Evolutionary conservation across 495 filamentous ascomycete genomes (phyloP), one percentile per base, ranked within the genome.

Genomic region (Penicillium crystallinum): DNA sequence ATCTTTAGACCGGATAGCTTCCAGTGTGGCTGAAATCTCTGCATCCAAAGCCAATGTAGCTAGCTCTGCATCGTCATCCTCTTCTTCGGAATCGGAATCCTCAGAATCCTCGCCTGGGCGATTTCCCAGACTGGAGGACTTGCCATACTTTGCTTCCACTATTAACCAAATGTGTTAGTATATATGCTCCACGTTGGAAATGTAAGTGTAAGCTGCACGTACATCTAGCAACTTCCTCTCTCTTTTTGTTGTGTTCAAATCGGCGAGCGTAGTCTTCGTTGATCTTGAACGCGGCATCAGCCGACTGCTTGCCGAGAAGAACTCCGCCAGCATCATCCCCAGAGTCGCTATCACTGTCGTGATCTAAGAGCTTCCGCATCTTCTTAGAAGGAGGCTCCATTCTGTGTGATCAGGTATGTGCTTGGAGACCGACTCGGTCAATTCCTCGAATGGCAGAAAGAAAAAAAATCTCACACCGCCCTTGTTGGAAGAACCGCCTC

Each of bases 201-300:
- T 35, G 36, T 22, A 18, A 9, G 4, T 27, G 44, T 46, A 53
- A 30, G 46, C 15, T 17, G n/a, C 12, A 77, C 83, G 73, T 72
- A 92, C 91, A 69, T 63, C 84, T 79, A n/a, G 87, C 81, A 47
- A 86, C 75, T 64, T 98, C 93, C 69, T 93, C 90, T 23, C 93
- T 82, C 73, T 92, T 93, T 75, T 97, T 96, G 73, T 98, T 98
- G 65, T 96, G 77, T 67, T 97, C 91, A 60, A 97, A 97, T 33
- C 89, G 77, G 57, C 81, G 81, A 48, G 93, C 93, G 66, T 86
- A 98, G 46, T 92, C 89, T 61, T 88, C 77, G 68, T 98, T 98
- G 73, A 98, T 83, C 61, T 87, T 91, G 69, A 96, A 81, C 23
- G 63, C 71, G 31, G 63, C 52, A 3, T 68, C 74, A 21, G 55